A percentile compares a stretch with the other conserved stretches of the same genome.
Conservation (phyloP, 1,139 yeast genomes). For the Yamadazyma dushanensis region DNA sequence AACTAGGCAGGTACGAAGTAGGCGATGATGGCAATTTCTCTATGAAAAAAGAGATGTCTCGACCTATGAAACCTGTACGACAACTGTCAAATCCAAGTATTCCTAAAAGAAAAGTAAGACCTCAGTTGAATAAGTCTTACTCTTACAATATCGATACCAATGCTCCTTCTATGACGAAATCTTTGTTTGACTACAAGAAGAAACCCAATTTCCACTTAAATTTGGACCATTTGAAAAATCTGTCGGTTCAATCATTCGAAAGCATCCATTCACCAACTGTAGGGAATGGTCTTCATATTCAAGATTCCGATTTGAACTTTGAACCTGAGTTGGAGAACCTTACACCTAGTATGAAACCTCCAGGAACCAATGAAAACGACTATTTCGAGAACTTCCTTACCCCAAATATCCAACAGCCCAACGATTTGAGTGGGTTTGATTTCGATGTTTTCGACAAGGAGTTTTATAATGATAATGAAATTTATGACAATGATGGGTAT, state of each 20-base stretch:
- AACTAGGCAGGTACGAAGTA: conserved; percentile 1
- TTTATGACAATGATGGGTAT: not conserved
- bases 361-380: conserved; percentile 30
- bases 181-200: conserved; percentile 12
- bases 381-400: conserved; percentile 30
- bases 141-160: conserved; percentile 11
- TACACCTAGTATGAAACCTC: conserved; percentile 47
- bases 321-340: conserved; percentile 18
- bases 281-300: conserved; percentile 4
- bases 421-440: conserved; percentile 24
- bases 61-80: conserved; percentile 17
- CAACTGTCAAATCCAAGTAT: conserved; percentile 17
- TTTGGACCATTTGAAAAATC: conserved; percentile 13
- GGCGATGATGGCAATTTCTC: conserved; percentile 1
- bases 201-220: conserved; percentile 18
- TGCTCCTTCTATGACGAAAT: not conserved
- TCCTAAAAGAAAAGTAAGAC: conserved; percentile 13
- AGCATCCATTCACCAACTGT: conserved; percentile 4
- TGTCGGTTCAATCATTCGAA: conserved; percentile 11
- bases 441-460: conserved; percentile 21
- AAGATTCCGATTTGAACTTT: conserved; percentile 16
- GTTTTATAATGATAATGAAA: conserved; percentile 1
- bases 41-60: conserved; percentile 6
- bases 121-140: conserved; percentile 15
- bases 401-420: conserved; percentile 13